Evolutionary conservation across 352 stramenopile species (phyloP).

Genomic region (Pythium volutum): DNA sequence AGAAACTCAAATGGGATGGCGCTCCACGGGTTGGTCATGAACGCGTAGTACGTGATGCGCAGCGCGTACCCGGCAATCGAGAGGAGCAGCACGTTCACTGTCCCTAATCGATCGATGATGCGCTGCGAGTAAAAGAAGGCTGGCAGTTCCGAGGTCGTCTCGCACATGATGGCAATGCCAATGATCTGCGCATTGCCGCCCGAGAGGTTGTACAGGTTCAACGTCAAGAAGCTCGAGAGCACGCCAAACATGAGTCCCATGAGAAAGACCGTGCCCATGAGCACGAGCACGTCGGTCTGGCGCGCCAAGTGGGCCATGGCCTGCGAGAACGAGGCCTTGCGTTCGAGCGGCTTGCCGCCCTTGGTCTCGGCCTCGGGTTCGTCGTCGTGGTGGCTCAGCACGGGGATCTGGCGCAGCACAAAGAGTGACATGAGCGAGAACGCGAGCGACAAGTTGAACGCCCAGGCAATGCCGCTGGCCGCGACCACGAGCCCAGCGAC

Average conservation of each 20-base stretch:
- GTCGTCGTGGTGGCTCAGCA: slow-evolving; percentile 35
- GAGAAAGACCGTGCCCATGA: slow-evolving; percentile 71
- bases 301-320: slow-evolving; percentile 35
- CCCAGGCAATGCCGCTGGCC: slow-evolving; percentile 58
- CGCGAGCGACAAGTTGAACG: slow-evolving; percentile 68
- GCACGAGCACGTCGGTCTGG: slow-evolving; percentile 59
- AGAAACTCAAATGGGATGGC: slow-evolving; percentile 82
- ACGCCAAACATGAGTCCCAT: slow-evolving; percentile 83
- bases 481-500: slow-evolving; percentile 63
- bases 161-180: slow-evolving; percentile 73
- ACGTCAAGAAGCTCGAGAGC: slow-evolving; percentile 77
- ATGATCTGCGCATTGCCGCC: slow-evolving; percentile 70
- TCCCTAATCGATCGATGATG: slow-evolving; percentile 68
- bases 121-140: slow-evolving; percentile 78
- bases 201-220: slow-evolving; percentile 83
- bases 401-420: slow-evolving; percentile 59
- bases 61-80: slow-evolving; percentile 68
- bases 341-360: slow-evolving; percentile 7
- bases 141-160: slow-evolving; percentile 76
- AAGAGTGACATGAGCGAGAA: slow-evolving; percentile 53
- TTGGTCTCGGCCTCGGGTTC: neutral
- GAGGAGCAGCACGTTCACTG: slow-evolving; percentile 66
- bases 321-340: slow-evolving; percentile 43
- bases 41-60: slow-evolving; percentile 66
- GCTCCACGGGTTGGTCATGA: slow-evolving; percentile 78